phyloP scores from a whole-genome alignment of 2,329 filamentous ascomycete species.

The Waltergamsia citrina region DNA sequence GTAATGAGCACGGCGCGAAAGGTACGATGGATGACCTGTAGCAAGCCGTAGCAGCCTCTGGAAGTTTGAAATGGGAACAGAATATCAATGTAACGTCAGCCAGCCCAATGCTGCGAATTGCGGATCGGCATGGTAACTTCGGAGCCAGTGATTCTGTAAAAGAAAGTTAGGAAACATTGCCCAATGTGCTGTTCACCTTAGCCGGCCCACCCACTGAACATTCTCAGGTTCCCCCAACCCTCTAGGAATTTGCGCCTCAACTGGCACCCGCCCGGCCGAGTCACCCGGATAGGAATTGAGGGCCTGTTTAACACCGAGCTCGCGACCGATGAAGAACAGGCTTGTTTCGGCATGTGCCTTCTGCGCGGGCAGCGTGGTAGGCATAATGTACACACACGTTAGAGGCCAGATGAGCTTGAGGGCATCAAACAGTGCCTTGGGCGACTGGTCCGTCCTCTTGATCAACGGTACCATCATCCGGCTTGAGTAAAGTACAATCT shows the following conservation, averaged over 20 bases:
- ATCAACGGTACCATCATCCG: conserved; percentile 13
- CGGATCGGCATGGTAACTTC: no score
- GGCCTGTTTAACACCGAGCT: conserved; percentile 26
- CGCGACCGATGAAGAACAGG: conserved; percentile 21
- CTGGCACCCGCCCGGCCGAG: conserved; percentile 9
- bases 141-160: no score
- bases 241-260: conserved; percentile 15
- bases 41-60: no score
- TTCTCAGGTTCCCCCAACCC: conserved; percentile 6
- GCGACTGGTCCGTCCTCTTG: conserved; percentile 14
- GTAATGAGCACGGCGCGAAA: no score
- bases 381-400: conserved; percentile 17
- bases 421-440: conserved; percentile 23
- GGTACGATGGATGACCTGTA: no score
- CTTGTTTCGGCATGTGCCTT: conserved; percentile 14
- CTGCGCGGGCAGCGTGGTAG: conserved; percentile 17
- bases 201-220: not conserved
- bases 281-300: conserved; percentile 12
- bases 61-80: no score
- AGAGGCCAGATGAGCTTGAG: conserved; percentile 28
- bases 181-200: not conserved
- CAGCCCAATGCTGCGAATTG: no score
- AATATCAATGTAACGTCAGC: no score
- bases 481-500: conserved; percentile 17
- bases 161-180: no score